Base-by-base conservation (phyloP, 106 monocot species). In the Chionographis japonica region DNA sequence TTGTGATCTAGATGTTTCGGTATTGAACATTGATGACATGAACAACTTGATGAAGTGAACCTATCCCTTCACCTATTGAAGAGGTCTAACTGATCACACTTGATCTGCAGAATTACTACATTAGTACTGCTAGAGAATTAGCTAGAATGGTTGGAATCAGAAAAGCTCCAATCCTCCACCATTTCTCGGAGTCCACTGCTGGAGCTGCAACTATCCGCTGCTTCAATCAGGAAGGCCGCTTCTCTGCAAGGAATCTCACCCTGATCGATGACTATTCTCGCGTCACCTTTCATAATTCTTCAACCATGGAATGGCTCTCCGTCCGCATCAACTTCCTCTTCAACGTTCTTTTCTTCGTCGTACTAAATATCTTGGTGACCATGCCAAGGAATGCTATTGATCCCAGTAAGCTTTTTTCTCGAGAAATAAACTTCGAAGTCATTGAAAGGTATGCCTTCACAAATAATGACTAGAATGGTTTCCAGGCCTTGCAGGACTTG, bases 231-330 rank as follows among this genome's bases (percentile, higher is more conserved):
- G 91, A 84, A 58, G 77, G 74, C 1, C 78, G 81, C 12, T 95
- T 95, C 60, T 53, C 67, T 4, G 37, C 19, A 14, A 83, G 73
- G 51, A 88, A 75, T 62, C 72, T 74, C 19, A 8, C 4, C 9
- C 60, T 95, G 63, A 78, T 95, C 15, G 85, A 95, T 73, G 81
- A 88, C 63, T 95, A 91, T 39, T 88, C 94, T 18, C 85, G 91
- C 52, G 50, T 88, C 8, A 85, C 85, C 15, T 95, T 91, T 74
- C 82, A 91, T 76, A 95, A 91, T 40, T 85, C 76, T 52, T 91
- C 91, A 58, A 84, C 91, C 51, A 95, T 95, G 88, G 94, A 95
- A 71, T 95, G 94, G 94, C 85, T 95, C 19, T 74, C 80, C 16
- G 63, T 91, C 58, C 80, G 94, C 20, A 83, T 88, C 38, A 91